Percentiles rank a stretch among this genome's conserved stretches.
These are phyloP conservation scores for Penicillium paradoxum DNA, from an alignment of 495 filamentous ascomycete species.

Conservation along the genomic window DNA sequence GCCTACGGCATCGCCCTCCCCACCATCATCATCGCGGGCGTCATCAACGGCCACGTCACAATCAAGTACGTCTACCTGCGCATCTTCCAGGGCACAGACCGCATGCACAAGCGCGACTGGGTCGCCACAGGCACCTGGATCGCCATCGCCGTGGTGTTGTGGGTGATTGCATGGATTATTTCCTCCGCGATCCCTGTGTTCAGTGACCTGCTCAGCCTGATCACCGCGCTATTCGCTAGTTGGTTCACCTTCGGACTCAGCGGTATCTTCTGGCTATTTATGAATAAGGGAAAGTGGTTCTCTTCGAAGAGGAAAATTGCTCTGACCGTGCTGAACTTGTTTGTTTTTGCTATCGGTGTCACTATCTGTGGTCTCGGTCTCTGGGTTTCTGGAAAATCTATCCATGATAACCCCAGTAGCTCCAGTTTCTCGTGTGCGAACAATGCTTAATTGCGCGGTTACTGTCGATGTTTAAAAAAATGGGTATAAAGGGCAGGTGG, in stretches of 20 bases:
- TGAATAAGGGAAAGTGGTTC: constrained; percentile 33
- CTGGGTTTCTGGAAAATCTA: constrained; percentile 40
- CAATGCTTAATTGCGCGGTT: constrained; percentile 23
- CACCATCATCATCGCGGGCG: constrained; percentile 56
- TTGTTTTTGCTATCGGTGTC: constrained; percentile 29
- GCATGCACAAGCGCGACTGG: constrained; percentile 57
- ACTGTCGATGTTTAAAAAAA: neutral
- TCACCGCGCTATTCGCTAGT: constrained; percentile 39
- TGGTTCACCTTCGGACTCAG: constrained; percentile 44
- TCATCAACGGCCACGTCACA: constrained; percentile 65
- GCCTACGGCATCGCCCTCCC: constrained; percentile 77
- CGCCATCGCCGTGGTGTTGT: constrained; percentile 50
- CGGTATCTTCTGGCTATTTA: constrained; percentile 41
- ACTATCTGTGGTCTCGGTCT: constrained; percentile 40
- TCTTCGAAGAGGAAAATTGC: constrained; percentile 28
- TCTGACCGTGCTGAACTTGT: constrained; percentile 28
- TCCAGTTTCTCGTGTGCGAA: constrained; percentile 42
- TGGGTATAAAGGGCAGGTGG: neutral
- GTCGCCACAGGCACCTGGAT: constrained; percentile 51
- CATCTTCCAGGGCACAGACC: constrained; percentile 53
- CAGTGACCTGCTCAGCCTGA: constrained; percentile 55
- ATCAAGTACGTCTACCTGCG: constrained; percentile 63
- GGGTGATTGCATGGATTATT: constrained; percentile 65
- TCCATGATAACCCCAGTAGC: constrained; percentile 33
- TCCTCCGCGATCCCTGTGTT: constrained; percentile 70